Conservation (phyloP, 225 moss, liverwort and hornwort species). For the Sphagnum tenellum region DNA sequence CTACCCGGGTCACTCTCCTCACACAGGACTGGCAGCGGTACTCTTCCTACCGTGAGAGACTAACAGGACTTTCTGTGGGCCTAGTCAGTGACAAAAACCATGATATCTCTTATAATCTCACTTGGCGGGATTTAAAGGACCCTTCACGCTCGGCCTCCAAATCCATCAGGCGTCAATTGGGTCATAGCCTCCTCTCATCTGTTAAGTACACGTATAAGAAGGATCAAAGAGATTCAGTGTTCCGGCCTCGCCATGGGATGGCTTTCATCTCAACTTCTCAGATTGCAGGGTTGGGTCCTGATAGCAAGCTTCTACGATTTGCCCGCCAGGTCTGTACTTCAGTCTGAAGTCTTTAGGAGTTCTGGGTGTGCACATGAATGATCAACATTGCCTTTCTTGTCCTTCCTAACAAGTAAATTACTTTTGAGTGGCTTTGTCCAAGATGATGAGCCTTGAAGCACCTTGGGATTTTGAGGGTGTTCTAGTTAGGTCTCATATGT, state of each 20-base stretch:
- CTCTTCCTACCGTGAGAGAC: conserved; percentile 85
- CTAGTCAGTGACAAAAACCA: conserved; percentile 80
- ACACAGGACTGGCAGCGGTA: conserved; percentile 98
- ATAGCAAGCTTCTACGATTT: conserved; percentile 80
- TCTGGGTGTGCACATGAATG: too few relatives aligned
- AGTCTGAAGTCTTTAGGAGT: too few relatives aligned
- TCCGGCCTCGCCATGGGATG: conserved; percentile 76
- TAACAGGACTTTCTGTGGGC: conserved; percentile 79
- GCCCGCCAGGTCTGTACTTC: conserved; percentile 64
- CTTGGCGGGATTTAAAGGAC: conserved; percentile 94
- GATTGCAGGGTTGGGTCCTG: conserved; percentile 92
- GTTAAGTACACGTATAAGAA: conserved; percentile 85
- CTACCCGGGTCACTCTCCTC: conserved; percentile 68
- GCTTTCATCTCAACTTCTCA: conserved; percentile 88
- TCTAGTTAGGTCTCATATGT: too few relatives aligned
- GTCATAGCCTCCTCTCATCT: conserved; percentile 85
- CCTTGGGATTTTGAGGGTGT: too few relatives aligned
- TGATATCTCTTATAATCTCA: conserved; percentile 91
- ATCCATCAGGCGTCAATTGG: conserved; percentile 81
- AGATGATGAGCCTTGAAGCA: too few relatives aligned
- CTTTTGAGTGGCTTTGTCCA: too few relatives aligned
- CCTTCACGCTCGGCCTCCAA: conserved; percentile 81
- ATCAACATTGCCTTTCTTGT: too few relatives aligned
- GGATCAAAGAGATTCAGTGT: conserved; percentile 75
- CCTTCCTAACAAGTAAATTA: too few relatives aligned